These are phyloP conservation scores for Thermomucor indicae-seudaticae DNA, from an alignment of 371 early-diverging fungal genomes.

Conservation along the genomic window DNA sequence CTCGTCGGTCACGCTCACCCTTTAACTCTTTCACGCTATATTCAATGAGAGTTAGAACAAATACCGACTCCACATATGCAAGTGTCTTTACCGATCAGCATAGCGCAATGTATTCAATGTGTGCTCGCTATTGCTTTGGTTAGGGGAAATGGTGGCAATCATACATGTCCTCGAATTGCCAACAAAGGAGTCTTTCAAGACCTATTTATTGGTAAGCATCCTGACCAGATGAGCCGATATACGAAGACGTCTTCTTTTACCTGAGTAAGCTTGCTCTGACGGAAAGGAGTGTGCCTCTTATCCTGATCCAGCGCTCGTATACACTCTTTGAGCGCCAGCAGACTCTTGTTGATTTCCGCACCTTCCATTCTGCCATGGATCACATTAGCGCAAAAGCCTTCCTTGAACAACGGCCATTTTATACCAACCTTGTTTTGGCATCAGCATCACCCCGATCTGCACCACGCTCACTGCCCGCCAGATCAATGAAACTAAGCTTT, in stretches of 20 bases:
- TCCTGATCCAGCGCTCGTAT: constrained; percentile 95
- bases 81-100: constrained; percentile 75
- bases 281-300: constrained; percentile 92
- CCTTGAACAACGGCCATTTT: background rate
- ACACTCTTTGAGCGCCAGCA: constrained; percentile 96
- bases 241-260: no score
- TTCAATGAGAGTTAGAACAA: background rate
- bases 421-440: constrained; percentile 68
- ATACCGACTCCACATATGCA: background rate
- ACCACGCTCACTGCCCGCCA: constrained; percentile 98
- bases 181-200: constrained; percentile 96
- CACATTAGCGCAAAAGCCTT: no score
- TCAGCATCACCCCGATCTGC: constrained; percentile 92
- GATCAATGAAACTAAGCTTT: constrained; percentile 94
- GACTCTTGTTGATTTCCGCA: constrained; percentile 97
- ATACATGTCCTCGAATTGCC: constrained; percentile 97
- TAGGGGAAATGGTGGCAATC: constrained; percentile 97
- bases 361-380: constrained; percentile 99
- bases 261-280: constrained; percentile 97
- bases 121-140: constrained; percentile 91
- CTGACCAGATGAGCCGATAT: no score
- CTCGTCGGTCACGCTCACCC: constrained; percentile 39
- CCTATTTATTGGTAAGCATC: constrained; percentile 44
- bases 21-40: constrained; percentile 81
- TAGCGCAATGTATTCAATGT: constrained; percentile 98